Base-by-base conservation (phyloP, 257 asterid genomes). In the Rhazya stricta region DNA sequence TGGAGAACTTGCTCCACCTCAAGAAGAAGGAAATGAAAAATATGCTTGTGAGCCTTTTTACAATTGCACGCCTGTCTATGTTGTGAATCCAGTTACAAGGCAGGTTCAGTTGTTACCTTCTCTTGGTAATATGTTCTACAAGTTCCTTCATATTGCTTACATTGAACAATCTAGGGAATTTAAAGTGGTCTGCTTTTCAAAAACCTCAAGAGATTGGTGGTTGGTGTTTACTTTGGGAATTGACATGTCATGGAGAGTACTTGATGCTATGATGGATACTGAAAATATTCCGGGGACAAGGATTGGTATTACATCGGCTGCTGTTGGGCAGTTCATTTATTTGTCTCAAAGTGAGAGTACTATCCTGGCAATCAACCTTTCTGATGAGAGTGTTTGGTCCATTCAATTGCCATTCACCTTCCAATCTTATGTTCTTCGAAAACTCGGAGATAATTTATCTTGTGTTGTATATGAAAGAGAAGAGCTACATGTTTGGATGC, bases 81-180 rank as follows among this genome's bases (percentile, higher is more conserved):
- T 75, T 65, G 56, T 39, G 39, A 75, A 75, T 37, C 74, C 79
- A 39, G 16, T 37, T 16, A 75, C 79, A 6, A 30, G 34, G 37
- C 32, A 75, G 25, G 13, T 42, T 75, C 30, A 36, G 39, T 18
- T 18, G 8, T 39, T 75, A 36, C 66, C 67, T 37, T 21, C 62
- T 45, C 30, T 71, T 53, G 51, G 67, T 16, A 12, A 54, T 34
- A 67, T 29, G 16, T 21, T 7, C 27, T 7, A 16, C 21, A 41
- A 10, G 42, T 36, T 13, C 54, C 19, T 9, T 67, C 74, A 65
- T 32, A 48, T 66, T 51, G 66, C 65, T n/a, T 75, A 67, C 45
- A 75, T 75, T 39, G 12, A 9, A n/a, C 54, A 51, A 23, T 50
- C 51, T 32, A 25, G 50, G 21, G 37, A 34, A 5, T 67, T 18